Evolutionary conservation across 139 green algal genomes (phyloP).

Genomic region (Tetratostichococcus sp.): DNA sequence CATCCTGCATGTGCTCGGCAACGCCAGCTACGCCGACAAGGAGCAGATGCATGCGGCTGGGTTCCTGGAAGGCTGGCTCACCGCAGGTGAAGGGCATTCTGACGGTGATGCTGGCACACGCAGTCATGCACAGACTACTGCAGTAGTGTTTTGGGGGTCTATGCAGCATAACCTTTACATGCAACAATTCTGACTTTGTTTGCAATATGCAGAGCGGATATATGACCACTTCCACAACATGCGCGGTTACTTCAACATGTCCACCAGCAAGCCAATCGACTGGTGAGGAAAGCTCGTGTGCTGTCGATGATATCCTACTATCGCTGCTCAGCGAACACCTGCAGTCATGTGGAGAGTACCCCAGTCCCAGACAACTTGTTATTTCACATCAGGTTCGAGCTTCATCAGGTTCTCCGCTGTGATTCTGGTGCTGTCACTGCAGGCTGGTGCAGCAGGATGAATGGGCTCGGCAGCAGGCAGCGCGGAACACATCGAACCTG

Average conservation of each 20-base stretch:
- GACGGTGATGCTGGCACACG: no score
- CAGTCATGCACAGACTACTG: neutral
- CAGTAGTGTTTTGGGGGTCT: no score
- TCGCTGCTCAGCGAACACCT: no score
- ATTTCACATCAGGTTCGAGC: no score
- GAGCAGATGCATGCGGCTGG: slow-evolving; percentile 52
- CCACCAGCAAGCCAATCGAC: slow-evolving; percentile 20
- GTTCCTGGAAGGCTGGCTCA: slow-evolving; percentile 59
- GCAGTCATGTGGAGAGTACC: no score
- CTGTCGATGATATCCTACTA: no score
- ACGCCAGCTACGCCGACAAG: slow-evolving; percentile 10
- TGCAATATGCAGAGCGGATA: slow-evolving; percentile 28
- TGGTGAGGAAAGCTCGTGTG: slow-evolving; percentile 9
- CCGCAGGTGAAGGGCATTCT: slow-evolving; percentile 37
- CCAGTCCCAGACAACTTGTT: no score
- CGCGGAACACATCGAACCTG: slow-evolving; percentile 8
- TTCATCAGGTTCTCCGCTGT: neutral
- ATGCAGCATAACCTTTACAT: no score
- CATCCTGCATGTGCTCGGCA: slow-evolving; percentile 40
- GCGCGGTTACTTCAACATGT: slow-evolving; percentile 23
- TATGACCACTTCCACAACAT: slow-evolving; percentile 54
- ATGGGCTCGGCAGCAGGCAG: slow-evolving; percentile 22
- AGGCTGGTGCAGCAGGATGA: slow-evolving; percentile 53
- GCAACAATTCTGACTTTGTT: neutral
- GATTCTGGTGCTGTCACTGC: neutral